Evolutionary conservation across 108 stramenopile genomes (phyloP), one percentile per base, ranked within the genome.

Genomic region (Skeletonema costatum): DNA sequence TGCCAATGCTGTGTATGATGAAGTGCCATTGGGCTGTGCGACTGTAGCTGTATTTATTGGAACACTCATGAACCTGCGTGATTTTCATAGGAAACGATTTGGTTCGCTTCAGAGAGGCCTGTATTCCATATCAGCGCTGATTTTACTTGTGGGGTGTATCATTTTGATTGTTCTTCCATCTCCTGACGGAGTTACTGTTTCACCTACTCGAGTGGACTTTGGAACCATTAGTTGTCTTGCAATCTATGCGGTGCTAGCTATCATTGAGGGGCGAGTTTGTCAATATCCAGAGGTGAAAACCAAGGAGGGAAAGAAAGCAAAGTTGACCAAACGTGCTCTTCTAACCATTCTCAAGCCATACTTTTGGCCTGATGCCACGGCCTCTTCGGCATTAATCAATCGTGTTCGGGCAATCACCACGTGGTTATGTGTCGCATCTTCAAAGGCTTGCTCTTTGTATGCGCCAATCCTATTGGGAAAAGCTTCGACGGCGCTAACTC

Each of bases 291-390:
- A 48, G 56, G 66, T 72, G 3, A 53, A 42, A 16, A 66, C 60
- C 60, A 75, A 64, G 21, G 77, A 80, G 33, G 78, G 73, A 44
- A 86, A 86, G 39, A 86, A 85, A 68, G 78, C 67, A 32, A 78
- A 70, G 32, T 78, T 92, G 56, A 85, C 82, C 25, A 70, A 84
- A 42, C 59, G 71, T 14, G 89, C 87, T n/a, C 78, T 95, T 19
- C 17, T 92, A 19, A 85, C 75, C 6, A 74, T 92, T 56, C 82
- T 95, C 31, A 90, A 95, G 70, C 98, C 98, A 1, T 99, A 99
- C 82, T 96, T 98, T 82, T 99, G 98, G 98, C 98, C 98, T 17
- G 86, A 94, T 64, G 85, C 76, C 25, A 96, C 92, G 5, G 76
- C 89, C n/a, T 83, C 89, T 4, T 91, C 92, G 9, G 97, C 97